Evolutionary conservation across 2,329 filamentous ascomycete species (phyloP).

Genomic region (Neonectria magnoliae): DNA sequence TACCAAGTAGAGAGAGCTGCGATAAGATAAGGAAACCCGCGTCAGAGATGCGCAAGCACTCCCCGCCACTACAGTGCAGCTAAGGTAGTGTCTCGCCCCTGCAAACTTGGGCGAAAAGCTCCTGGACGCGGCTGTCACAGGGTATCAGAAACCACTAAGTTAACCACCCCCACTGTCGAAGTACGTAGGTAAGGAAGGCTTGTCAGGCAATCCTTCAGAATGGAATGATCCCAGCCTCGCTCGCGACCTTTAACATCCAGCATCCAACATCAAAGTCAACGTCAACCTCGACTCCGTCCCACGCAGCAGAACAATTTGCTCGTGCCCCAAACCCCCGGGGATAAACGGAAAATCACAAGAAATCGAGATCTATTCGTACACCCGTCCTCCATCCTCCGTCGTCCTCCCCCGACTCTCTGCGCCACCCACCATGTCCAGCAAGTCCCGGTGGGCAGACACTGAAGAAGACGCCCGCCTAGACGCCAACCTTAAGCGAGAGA

Average conservation of each 20-base stretch:
- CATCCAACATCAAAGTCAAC: background rate
- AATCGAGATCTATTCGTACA: no score
- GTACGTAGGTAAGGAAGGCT: no score
- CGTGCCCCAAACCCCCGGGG: background rate
- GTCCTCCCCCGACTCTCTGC: background rate
- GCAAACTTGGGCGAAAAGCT: background rate
- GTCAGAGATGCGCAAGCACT: background rate
- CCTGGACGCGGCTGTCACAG: background rate
- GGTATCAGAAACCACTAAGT: background rate
- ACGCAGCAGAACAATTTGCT: background rate
- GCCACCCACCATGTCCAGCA: slow-evolving; percentile 63
- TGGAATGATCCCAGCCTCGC: slow-evolving; percentile 11
- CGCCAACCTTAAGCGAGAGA: slow-evolving; percentile 79
- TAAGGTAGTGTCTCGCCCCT: slow-evolving; percentile 8
- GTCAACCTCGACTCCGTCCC: background rate
- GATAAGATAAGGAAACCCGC: slow-evolving; percentile 41
- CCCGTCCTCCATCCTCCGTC: background rate
- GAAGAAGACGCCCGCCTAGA: slow-evolving; percentile 82
- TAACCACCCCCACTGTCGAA: slow-evolving; percentile 3
- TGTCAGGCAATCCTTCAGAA: background rate
- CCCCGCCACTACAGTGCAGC: slow-evolving; percentile 5
- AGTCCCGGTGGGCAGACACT: slow-evolving; percentile 89
- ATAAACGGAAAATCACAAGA: background rate
- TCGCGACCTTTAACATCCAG: slow-evolving; percentile 4
- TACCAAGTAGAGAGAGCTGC: slow-evolving; percentile 10